Base-by-base conservation (phyloP, 202 grass and related monocot genomes). In the Miscanthus sacchariflorus region DNA sequence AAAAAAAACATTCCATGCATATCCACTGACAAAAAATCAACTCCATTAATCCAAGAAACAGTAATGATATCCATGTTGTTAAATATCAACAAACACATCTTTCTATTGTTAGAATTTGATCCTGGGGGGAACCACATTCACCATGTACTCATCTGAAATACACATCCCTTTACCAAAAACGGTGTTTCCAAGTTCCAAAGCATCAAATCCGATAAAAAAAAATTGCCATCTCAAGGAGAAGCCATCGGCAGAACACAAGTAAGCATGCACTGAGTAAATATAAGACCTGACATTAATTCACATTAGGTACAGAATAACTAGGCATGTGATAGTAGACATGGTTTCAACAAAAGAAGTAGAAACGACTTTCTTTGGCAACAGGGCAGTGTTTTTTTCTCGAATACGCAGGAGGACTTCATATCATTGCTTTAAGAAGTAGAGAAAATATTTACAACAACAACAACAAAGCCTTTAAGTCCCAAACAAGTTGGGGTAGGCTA, bases 291-390 rank as follows among this genome's bases (percentile, higher is more conserved):
- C 8, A 65, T 24, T 21, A 21, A 66, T 67, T 83, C 50, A 83
- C n/a, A 78, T 66, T 79, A 72, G 35, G 52, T 54, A 33, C 17
- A 87, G 43, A 69, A 83, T 78, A 5, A 10, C 23, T 11, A 83
- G 65, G 36, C 38, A 77, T 39, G 69, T 35, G 33, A 77, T 36
- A 49, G 12, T 58, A 83, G 28, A 83, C 30, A 65, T 28, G 30
- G 72, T 74, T 45, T 15, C 38, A 64, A 33, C 23, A 63, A 44
- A 74, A 38, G 36, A 74, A 38, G 36, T 58, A 38, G 30, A 13
- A 81, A 70, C 5, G n/a, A n/a, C 24, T 68, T 27, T 76, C 7
- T 43, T 10, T 46, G 42, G 15, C 24, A 44, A 81, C 17, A 81
- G 17, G 42, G 35, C 9, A 45, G 40, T 46, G 58, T 65, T 25